Base-by-base conservation (phyloP, 176 grass and related monocot species). In the Tillandsia leiboldiana region DNA sequence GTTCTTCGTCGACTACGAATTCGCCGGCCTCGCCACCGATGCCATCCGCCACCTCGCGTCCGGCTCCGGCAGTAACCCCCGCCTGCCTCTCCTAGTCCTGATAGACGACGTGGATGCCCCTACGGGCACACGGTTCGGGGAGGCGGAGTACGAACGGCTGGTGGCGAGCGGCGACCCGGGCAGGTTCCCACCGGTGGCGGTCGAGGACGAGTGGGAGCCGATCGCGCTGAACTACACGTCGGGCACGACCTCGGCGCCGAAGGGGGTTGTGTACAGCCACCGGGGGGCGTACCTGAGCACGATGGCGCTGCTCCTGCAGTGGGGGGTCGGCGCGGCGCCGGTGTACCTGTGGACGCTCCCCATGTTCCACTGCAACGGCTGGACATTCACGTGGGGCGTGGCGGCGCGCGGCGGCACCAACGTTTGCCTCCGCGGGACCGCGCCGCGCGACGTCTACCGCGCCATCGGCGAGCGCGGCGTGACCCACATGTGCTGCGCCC, bases 301-400 rank as follows among this genome's bases (percentile, higher is more conserved):
- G 24, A 63, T 91, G 1, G 74, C 70, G 3, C 57, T 91, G 1
- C 84, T 91, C 7, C 78, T 91, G 0, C 88, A 87, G 73, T 91
- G 88, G 88, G 88, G 67, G 2, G 80, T 91, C 0, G 81, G 78
- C 26, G 49, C 22, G 49, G 79, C 85, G 23, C 88, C 88, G 0
- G 84, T 91, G 9, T 87, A 91, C 66, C 63, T 91, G 1, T 91
- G 88, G 84, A 86, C 88, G 0, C 77, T 87, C 6, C 88, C 88
- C 0, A 91, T 91, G 88, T 91, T 91, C 51, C 88, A 91, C 50
- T 91, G 84, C 74, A 91, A 91, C 4, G 88, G 88, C 0, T 91
- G 83, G 88, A 91, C 88, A 26, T 82, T 91, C 74, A 87, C 88
- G 7, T 87, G 88, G 88, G 88, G 88, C 66, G 51, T 91, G 14